Percentiles rank a stretch among this genome's conserved stretches.
These are phyloP conservation scores for Penicillium paneum DNA, from an alignment of 2,329 filamentous ascomycete genomes.

Conservation along the genomic window DNA sequence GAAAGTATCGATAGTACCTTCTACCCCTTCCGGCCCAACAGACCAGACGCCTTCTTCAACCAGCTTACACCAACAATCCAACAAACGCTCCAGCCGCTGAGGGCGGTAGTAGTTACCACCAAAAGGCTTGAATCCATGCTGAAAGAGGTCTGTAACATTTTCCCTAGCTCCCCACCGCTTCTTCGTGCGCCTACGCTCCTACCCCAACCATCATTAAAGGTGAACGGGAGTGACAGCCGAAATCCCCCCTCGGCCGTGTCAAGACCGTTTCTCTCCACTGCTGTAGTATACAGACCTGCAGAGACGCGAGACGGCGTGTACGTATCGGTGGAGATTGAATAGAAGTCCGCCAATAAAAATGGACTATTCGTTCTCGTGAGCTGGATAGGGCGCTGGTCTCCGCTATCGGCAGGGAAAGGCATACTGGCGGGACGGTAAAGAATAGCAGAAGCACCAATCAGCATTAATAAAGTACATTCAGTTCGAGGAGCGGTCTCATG, in stretches of 20 bases:
- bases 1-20: constrained; percentile 28
- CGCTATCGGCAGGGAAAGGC: constrained; percentile 23
- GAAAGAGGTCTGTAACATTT: constrained; percentile 27
- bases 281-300: constrained; percentile 27
- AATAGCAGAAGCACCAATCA: no score
- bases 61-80: constrained; percentile 25
- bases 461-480: no score
- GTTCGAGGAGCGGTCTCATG: no score
- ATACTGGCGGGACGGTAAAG: constrained; percentile 25
- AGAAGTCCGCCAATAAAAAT: constrained; percentile 15
- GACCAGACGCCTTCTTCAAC: constrained; percentile 27
- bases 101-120: constrained; percentile 28
- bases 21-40: constrained; percentile 25
- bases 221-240: constrained; percentile 19
- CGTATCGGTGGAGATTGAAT: constrained; percentile 12
- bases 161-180: constrained; percentile 26
- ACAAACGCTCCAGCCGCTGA: constrained; percentile 25
- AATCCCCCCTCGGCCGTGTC: constrained; percentile 32
- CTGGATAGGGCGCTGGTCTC: constrained; percentile 18
- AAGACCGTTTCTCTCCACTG: constrained; percentile 18
- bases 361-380: constrained; percentile 16
- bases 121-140: constrained; percentile 36
- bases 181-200: constrained; percentile 21
- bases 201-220: constrained; percentile 11
- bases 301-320: constrained; percentile 17